Base-by-base conservation (phyloP, 2,329 filamentous ascomycete genomes). In the Ascochyta lentis region DNA sequence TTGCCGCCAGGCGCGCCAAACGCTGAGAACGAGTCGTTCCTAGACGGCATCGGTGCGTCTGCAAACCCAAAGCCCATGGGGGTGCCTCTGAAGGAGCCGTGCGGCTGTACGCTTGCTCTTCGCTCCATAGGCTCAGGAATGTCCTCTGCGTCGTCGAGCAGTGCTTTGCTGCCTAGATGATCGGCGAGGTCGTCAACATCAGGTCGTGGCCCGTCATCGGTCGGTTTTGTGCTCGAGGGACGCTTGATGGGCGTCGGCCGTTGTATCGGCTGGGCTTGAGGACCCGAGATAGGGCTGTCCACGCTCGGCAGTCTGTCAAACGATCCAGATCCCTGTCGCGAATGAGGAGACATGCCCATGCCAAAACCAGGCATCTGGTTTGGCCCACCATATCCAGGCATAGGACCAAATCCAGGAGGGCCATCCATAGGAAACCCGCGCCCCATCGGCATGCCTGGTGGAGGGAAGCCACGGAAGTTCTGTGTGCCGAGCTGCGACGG, bases 241-340 rank as follows among this genome's bases (percentile, higher is more conserved):
- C 92, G 86, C 59, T 94, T 91, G 60, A 98, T 97, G 0, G 94
- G 94, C 23, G 90, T 86, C 24, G 93, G 94, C 49, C 92, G 85
- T 41, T 89, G 84, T 58, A 96, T 94, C 1, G 91, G 90, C 60
- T 92, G 88, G 31, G 88, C 82, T 49, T 85, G 80, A 10, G 81
- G 75, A 24, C 78, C 76, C 7, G 58, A 66, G 48, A 73, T 72
- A 29, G 81, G 78, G 15, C 80, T 79, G 8, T 93, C 89, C 58
- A 88, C 86, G 12, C 76, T 78, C 19, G 81, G 79, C 4, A 66
- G 45, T 60, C 81, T 81, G 46, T 84, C 83, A 57, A 80, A 81
- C 0, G 88, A 88, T 12, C 81, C 82, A 6, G 92, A 96, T 10
- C 86, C 83, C 64, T 96, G 91, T 59, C 92, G 84, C 8, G 89